These are phyloP conservation scores for Kodamaea jinghongensis DNA, from an alignment of 805 yeast genomes.

Conservation along the genomic window DNA sequence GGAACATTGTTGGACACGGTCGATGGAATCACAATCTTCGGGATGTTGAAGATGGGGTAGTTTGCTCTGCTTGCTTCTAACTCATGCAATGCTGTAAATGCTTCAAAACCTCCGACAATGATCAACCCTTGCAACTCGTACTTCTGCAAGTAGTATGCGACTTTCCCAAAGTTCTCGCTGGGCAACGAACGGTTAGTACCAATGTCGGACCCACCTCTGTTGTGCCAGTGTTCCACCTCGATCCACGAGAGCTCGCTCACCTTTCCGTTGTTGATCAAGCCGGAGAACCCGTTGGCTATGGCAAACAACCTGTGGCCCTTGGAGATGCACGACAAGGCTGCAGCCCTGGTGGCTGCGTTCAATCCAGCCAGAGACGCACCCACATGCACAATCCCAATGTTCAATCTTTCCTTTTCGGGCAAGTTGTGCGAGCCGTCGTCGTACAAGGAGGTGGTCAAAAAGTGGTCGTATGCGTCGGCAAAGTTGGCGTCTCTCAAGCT, in stretches of 20 bases:
- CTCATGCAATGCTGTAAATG: conserved; percentile 67
- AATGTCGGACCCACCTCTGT: conserved; percentile 74
- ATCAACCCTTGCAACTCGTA: conserved; percentile 67
- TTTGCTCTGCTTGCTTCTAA: conserved; percentile 56
- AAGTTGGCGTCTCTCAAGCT: conserved; percentile 68
- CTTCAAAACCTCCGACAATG: conserved; percentile 81
- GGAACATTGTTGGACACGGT: conserved; percentile 81
- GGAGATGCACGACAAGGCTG: conserved; percentile 71
- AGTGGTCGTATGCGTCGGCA: conserved; percentile 60
- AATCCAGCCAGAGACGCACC: conserved; percentile 83
- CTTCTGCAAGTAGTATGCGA: conserved; percentile 71
- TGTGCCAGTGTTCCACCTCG: conserved; percentile 70
- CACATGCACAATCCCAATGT: conserved; percentile 68
- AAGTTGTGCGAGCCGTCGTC: conserved; percentile 40
- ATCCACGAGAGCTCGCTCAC: conserved; percentile 63
- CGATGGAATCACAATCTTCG: conserved; percentile 76
- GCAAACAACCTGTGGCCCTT: conserved; percentile 72
- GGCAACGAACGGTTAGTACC: conserved; percentile 79
- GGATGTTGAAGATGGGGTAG: conserved; percentile 73
- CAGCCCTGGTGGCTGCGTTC: conserved; percentile 74
- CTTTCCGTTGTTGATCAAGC: conserved; percentile 61
- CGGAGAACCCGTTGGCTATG: conserved; percentile 72
- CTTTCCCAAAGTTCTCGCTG: conserved; percentile 62
- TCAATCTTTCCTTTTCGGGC: conserved; percentile 52
- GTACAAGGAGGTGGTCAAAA: conserved; percentile 48